Base-by-base conservation (phyloP, 192 early-diverging fungal genomes). In the Umbelopsis ramanniana region DNA sequence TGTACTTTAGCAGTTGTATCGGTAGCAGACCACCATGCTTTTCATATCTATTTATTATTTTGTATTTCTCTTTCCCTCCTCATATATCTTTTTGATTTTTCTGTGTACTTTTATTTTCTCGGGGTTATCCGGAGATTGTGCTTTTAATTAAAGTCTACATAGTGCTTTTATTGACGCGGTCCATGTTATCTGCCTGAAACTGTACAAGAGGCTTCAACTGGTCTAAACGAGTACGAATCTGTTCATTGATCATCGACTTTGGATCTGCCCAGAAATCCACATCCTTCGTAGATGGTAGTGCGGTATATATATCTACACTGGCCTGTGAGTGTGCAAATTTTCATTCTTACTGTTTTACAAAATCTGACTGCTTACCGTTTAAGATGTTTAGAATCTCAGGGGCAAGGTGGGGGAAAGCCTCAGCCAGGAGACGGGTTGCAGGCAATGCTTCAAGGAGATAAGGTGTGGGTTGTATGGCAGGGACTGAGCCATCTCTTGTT, bases 401-500 rank as follows among this genome's bases (percentile, higher is more conserved):
- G 3, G 52, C 46, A 54, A 79, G 67, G 57, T 72, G 71, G 3
- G 78, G 78, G 35, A 79, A 79, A 17, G 78, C 78, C 17, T 68
- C 33, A 12, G 78, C 78, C 52, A 79, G 53, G 46, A 72, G 66
- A 38, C 54, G 55, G 37, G 75, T 67, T 3, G 67, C 70, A 19
- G 71, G 70, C 3, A 79, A 67, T 15, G 74, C 68, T 10, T 79
- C 69, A 14, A 74, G 38, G 24, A 79, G 66, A 22, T 66, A 70
- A 43, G 77, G 73, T 7, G 72, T 73, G 2, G 71, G 69, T 52
- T 73, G 74, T 11, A 57, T 52, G 6, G 52, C 12, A 19, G 74
- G 54, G 3, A 22, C 37, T 2, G 26, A 22, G 4, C 68, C 66
- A 37, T 66, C 52, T 24, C 66, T 53, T 2, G 71, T 38, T 3